Percentiles rank a stretch among this genome's conserved stretches.
Conservation (phyloP, 306 rosid species). For the Myrica gale region DNA sequence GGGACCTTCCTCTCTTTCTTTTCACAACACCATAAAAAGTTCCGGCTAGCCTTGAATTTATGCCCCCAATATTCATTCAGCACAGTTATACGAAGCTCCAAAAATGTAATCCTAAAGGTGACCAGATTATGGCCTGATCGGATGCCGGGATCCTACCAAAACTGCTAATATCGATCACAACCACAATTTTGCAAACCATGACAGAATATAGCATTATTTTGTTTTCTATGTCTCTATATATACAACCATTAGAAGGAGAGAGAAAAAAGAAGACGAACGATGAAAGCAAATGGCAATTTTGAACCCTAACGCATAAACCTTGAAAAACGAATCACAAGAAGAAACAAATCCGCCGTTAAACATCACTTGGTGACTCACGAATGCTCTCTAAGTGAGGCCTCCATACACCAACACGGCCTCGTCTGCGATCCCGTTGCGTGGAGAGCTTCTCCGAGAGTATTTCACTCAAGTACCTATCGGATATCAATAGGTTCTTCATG, state of each 20-base stretch:
- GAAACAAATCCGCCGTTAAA: conserved; percentile 29
- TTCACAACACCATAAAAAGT: conserved; percentile 27
- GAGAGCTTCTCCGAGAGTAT: conserved; percentile 83
- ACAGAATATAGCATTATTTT: conserved; percentile 11
- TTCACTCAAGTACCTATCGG: conserved; percentile 74
- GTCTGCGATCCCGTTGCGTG: conserved; percentile 64
- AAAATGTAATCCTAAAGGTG: conserved; percentile 10
- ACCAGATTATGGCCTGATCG: conserved; percentile 1
- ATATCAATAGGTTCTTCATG: conserved; percentile 46
- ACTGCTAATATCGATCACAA: not conserved
- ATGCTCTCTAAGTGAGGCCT: conserved; percentile 90
- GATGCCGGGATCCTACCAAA: conserved; percentile 11
- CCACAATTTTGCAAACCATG: conserved; percentile 18
- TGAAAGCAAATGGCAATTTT: conserved; percentile 21
- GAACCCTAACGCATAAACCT: conserved; percentile 29
- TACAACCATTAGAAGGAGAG: conserved; percentile 6
- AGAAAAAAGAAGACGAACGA: not conserved
- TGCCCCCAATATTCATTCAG: conserved; percentile 9
- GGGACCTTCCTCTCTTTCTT: conserved; percentile 6
- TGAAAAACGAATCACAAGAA: conserved; percentile 23
- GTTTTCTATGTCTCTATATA: conserved; percentile 21
- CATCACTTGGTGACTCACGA: conserved; percentile 68
- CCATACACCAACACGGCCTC: conserved; percentile 91
- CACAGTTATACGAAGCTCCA: conserved; percentile 26
- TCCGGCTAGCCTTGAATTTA: conserved; percentile 22